These are phyloP conservation scores for Paramarasmius palmivorus DNA, from an alignment of 1,284 basidiomycete genomes.

Conservation along the genomic window DNA sequence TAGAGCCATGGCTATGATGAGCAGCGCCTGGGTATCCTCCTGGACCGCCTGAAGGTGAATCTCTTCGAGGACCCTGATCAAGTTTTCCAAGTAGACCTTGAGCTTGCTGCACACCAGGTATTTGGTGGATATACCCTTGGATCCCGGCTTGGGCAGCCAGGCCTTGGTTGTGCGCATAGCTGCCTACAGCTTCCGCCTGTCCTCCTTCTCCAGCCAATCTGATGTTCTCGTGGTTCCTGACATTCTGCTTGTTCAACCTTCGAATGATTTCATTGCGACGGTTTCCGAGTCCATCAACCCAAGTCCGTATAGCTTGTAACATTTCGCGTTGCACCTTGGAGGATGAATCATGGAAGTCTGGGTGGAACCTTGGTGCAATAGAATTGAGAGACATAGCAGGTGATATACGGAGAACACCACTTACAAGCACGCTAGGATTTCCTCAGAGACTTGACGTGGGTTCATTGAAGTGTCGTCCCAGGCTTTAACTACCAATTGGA, in stretches of 20 bases:
- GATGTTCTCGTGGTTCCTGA: conserved; percentile 74
- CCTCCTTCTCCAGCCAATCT: conserved; percentile 61
- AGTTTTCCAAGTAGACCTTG: conserved; percentile 34
- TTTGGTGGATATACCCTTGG: conserved; percentile 44
- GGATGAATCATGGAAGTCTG: conserved; percentile 73
- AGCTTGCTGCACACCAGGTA: conserved; percentile 53
- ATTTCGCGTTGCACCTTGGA: conserved; percentile 81
- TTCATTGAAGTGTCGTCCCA: conserved; percentile 78
- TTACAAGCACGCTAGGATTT: conserved; percentile 74
- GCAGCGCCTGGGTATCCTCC: conserved; percentile 5
- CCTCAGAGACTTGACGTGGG: conserved; percentile 61
- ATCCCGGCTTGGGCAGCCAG: conserved; percentile 47
- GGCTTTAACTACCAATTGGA: conserved; percentile 70
- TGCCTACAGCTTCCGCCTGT: conserved; percentile 39
- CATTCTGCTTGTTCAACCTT: conserved; percentile 65
- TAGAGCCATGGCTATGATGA: conserved; percentile 7
- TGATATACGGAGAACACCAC: conserved; percentile 22
- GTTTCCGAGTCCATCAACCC: conserved; percentile 59
- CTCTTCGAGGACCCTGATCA: conserved; percentile 11
- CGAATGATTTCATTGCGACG: conserved; percentile 55
- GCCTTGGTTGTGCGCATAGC: conserved; percentile 48
- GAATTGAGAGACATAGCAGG: background rate
- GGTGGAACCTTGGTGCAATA: conserved; percentile 66
- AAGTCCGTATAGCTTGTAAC: conserved; percentile 62
- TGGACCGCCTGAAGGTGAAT: conserved; percentile 3